A percentile compares a stretch with the other conserved stretches of the same genome.
These are phyloP conservation scores for Verticillium albo-atrum DNA, from an alignment of 2,329 filamentous ascomycete species.

Conservation along the genomic window DNA sequence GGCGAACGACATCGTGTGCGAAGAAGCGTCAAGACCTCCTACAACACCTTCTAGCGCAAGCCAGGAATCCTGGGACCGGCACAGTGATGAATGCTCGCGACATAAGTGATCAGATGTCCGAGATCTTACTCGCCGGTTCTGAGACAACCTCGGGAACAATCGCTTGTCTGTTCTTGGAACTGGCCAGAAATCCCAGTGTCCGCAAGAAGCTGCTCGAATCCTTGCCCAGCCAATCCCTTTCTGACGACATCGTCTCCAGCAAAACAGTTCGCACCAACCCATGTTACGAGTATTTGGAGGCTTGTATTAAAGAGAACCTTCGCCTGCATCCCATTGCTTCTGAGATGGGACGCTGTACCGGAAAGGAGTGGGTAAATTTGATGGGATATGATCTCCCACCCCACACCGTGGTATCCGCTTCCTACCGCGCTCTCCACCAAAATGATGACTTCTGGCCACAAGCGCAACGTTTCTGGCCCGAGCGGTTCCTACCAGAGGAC, in stretches of 20 bases:
- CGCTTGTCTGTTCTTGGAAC: constrained; percentile 18
- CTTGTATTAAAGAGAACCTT: constrained; percentile 73
- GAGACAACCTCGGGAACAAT: constrained; percentile 21
- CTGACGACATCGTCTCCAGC: neutral
- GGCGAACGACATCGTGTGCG: no score
- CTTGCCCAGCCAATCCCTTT: neutral
- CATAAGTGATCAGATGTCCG: constrained; percentile 12
- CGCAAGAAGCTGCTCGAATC: constrained; percentile 11
- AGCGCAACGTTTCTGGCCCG: neutral
- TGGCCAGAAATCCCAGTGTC: constrained; percentile 17
- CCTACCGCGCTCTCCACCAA: constrained; percentile 9
- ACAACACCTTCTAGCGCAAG: no score
- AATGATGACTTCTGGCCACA: constrained; percentile 8
- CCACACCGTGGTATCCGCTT: constrained; percentile 10
- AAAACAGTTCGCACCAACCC: constrained; percentile 4
- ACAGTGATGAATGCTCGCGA: constrained; percentile 11
- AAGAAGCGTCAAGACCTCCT: no score
- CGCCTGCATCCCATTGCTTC: constrained; percentile 57
- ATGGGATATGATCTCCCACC: constrained; percentile 9
- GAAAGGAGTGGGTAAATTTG: constrained; percentile 7
- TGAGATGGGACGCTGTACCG: constrained; percentile 10
- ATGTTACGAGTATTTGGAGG: constrained; percentile 58
- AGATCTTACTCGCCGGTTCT: constrained; percentile 19
- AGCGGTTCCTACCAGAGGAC: no score
- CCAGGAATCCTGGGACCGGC: constrained; percentile 7